Evolutionary conservation across 1,284 basidiomycete genomes (phyloP).

Genomic region (Ustilago trichophora): DNA sequence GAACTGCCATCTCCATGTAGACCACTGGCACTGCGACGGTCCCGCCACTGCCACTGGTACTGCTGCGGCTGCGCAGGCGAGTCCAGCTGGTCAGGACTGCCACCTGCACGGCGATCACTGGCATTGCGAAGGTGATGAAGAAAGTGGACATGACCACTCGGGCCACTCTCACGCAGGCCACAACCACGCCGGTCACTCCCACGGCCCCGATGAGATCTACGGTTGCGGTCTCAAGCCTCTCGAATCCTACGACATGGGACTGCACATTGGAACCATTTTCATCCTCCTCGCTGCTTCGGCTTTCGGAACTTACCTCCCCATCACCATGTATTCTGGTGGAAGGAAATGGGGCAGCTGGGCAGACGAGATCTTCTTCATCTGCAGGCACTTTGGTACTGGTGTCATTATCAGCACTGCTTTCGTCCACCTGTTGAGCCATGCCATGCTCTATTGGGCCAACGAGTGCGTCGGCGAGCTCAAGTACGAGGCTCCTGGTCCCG

Average conservation of each 20-base stretch:
- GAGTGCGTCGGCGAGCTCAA: constrained; percentile 68
- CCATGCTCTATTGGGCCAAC: constrained; percentile 66
- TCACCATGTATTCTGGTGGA: constrained; percentile 61
- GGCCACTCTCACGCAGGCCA: constrained; percentile 31
- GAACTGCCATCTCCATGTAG: constrained; percentile 19
- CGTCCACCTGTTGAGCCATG: constrained; percentile 68
- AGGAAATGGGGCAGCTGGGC: constrained; percentile 1
- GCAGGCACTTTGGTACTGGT: constrained; percentile 61
- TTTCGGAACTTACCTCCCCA: constrained; percentile 67
- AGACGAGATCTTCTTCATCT: constrained; percentile 38
- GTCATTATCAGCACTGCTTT: constrained; percentile 69
- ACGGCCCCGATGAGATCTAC: constrained; percentile 66
- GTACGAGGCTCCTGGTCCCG: constrained; percentile 68
- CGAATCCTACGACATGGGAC: constrained; percentile 65
- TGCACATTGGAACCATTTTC: constrained; percentile 69
- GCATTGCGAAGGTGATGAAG: constrained; percentile 32
- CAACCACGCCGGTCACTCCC: constrained; percentile 38
- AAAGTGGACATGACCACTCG: constrained; percentile 12
- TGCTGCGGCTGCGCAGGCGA: constrained; percentile 17
- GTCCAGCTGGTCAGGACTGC: constrained; percentile 31
- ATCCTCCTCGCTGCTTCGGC: constrained; percentile 66
- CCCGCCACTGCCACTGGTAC: constrained; percentile 1
- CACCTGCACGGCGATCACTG: constrained; percentile 42
- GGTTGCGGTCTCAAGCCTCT: constrained; percentile 63
- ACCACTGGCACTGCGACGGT: constrained; percentile 29